Evolutionary conservation across 1,139 yeast genomes (phyloP), one percentile per base, ranked within the genome.

Genomic region (Yamadazyma siamensis): DNA sequence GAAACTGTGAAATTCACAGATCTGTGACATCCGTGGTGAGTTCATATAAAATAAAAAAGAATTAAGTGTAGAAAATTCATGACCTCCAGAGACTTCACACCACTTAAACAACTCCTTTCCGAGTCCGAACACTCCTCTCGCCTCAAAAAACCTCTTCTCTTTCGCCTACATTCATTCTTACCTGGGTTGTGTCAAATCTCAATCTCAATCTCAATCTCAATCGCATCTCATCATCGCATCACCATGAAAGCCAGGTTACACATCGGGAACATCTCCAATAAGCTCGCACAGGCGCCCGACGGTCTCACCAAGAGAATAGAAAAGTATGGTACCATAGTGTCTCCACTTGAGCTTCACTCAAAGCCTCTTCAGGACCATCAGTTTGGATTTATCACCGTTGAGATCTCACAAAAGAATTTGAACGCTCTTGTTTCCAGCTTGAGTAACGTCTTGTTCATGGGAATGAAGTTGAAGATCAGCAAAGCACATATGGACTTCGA

Each of bases 381-480:
- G 45, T 89, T 79, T 61, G 96, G 80, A 1, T 87, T 71, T 46
- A 54, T 84, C 2, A 77, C 82, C 8, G 57, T 89, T 53, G 59
- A 65, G 8, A 54, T 80, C n/a, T 58, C 68, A 0, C 61, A 66
- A 6, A 59, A 61, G 12, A 56, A 65, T 17, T 71, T 65, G 36
- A 61, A 57, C 1, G 71, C 71, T 27, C 57, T 89, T 36, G 71
- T 71, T 38, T 53, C 60, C 5, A 62, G 82, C 1, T 70, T 85
- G 39, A 72, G 85, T 50, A 94, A 89, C 14, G 74, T 81, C 1
- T 70, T 71, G 23, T 89, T 72, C 54, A 86, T 84, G 71, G 95
- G 95, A 1, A 67, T 80, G 29, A 76, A 71, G 38, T 58, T 89
- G 23, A 61, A 65, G 1, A 59, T 89, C 5, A 75, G 69, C 26